These are phyloP conservation scores for Jaltomata sinuosa DNA, from an alignment of 257 asterid genomes.

Conservation along the genomic window DNA sequence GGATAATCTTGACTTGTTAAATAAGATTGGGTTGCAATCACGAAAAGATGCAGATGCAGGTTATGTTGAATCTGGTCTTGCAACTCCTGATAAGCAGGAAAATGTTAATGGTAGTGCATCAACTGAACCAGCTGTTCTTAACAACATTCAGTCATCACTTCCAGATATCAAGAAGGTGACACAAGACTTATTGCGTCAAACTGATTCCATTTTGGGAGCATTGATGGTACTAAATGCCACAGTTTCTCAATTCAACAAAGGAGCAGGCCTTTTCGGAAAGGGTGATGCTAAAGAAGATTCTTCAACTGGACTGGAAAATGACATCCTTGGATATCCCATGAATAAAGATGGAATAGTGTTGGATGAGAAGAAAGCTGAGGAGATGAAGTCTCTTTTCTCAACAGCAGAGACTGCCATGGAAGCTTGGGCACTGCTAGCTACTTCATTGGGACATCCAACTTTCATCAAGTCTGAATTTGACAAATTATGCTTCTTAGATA, in stretches of 20 bases:
- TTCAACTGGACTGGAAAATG: constrained; percentile 18
- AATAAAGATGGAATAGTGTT: constrained; percentile 32
- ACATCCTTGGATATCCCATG: constrained; percentile 11
- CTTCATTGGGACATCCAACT: constrained; percentile 91
- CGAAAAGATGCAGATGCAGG: constrained; percentile 65
- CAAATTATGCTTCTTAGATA: constrained; percentile 88
- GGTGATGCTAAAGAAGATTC: constrained; percentile 28
- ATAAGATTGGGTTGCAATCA: constrained; percentile 59
- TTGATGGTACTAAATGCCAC: constrained; percentile 84
- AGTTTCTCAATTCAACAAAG: constrained; percentile 59
- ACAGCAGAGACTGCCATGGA: constrained; percentile 99
- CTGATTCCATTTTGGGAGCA: constrained; percentile 87
- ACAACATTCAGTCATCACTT: constrained; percentile 30
- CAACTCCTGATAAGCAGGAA: constrained; percentile 50
- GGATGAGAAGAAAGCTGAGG: constrained; percentile 83
- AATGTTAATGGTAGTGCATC: constrained; percentile 17
- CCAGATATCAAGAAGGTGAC: constrained; percentile 75
- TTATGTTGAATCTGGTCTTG: constrained; percentile 84
- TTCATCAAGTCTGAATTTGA: constrained; percentile 94
- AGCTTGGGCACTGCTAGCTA: constrained; percentile 98
- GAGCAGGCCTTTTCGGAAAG: constrained; percentile 28
- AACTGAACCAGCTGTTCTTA: constrained; percentile 17
- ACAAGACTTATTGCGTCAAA: constrained; percentile 69
- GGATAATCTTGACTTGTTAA: constrained; percentile 71
- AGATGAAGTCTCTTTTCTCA: constrained; percentile 87